Base-by-base conservation (phyloP, 2,329 filamentous ascomycete genomes). In the Bretziella fagacearum region DNA sequence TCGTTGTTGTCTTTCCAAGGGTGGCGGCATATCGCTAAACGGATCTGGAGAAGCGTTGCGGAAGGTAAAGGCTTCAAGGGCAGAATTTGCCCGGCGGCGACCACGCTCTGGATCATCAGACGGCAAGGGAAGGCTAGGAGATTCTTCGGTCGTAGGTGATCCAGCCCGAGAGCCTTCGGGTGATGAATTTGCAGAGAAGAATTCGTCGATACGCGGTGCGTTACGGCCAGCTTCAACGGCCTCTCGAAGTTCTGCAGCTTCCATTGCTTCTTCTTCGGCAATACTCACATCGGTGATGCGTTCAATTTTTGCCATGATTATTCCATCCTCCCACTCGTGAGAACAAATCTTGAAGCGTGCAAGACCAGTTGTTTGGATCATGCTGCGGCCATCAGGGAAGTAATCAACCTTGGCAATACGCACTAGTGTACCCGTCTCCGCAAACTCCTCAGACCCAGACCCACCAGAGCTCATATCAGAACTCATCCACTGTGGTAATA, bases 201-300 rank as follows among this genome's bases (percentile, higher is more conserved):
- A 18, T 20, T 39, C 22, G 6, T 35, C 17, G 33, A 36, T n/a
- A 3, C 25, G 22, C n/a, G n/a, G n/a, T n/a, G n/a, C n/a, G n/a
- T n/a, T n/a, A n/a, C n/a, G n/a, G n/a, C n/a, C 30, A n/a, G 30
- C n/a, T 33, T 42, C 30, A 27, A 22, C 18, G 18, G 47, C 33
- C 17, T 27, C 17, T 17, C 27, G 17, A 7, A 44, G 17, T 57
- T 93, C 84, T 10, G 68, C 64, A 0, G 78, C 77, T 58, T 94
- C 87, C 0, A 80, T 63, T 0, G 71, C 70, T 56, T 91, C 86
- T 60, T 94, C 86, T 52, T 89, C 82, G 3, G 79, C 75, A 3
- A 91, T 62, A 22, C 79, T 74, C n/a, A 94, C 71, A 59, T 95
- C 87, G 50, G 91, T 80, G 27, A 93, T 64, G 3, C 79, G 74